These are phyloP conservation scores for Aspergillus asperescens DNA, from an alignment of 495 filamentous ascomycete species.

Conservation along the genomic window DNA sequence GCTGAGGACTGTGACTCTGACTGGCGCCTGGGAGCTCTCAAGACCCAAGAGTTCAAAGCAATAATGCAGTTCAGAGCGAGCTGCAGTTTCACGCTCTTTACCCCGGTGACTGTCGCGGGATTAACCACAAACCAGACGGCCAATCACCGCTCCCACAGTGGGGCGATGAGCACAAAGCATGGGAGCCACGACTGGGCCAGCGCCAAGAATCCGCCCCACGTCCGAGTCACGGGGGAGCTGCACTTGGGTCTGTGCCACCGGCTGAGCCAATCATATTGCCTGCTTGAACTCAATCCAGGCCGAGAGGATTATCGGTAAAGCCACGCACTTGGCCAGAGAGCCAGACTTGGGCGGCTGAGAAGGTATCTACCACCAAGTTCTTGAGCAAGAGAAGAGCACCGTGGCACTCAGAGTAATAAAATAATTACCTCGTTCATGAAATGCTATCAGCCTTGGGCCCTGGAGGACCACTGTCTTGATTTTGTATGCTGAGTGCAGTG, in stretches of 20 bases:
- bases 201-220: constrained; percentile 16
- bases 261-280: neutral
- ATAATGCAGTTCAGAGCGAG: too few relatives aligned
- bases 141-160: neutral
- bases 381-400: too few relatives aligned
- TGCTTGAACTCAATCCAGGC: constrained; percentile 4
- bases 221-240: constrained; percentile 15
- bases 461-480: too few relatives aligned
- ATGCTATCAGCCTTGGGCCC: too few relatives aligned
- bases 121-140: constrained; percentile 6
- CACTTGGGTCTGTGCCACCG: constrained; percentile 12
- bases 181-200: constrained; percentile 23
- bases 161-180: constrained; percentile 13
- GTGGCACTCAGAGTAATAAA: too few relatives aligned
- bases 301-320: neutral
- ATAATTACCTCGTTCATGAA: too few relatives aligned
- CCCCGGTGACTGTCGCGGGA: constrained; percentile 24
- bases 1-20: too few relatives aligned
- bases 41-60: too few relatives aligned
- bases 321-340: constrained; percentile 12
- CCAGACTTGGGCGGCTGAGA: neutral
- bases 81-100: neutral
- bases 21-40: neutral
- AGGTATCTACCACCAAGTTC: too few relatives aligned
- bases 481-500: too few relatives aligned